Base-by-base conservation (phyloP, 345 rosid genomes). In the Ricinus communis region DNA sequence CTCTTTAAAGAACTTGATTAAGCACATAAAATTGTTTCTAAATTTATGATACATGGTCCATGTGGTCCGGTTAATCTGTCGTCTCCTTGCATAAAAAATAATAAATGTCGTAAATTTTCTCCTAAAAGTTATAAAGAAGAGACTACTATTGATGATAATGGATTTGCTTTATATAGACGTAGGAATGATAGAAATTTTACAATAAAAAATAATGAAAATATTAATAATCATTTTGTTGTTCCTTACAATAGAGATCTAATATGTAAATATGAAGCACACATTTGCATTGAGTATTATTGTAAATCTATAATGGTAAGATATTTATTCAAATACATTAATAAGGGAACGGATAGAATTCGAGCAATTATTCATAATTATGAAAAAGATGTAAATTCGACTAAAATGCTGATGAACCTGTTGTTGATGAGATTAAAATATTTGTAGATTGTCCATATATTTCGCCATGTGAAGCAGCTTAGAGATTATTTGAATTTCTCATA, bases 21-120 rank as follows among this genome's bases (percentile, higher is more conserved):
- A 19, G 28, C 9, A 14, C 33, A 38, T 63, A 25, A n/a, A 1
- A 8, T 5, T 36, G 66, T 62, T 9, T 40, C 52, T n/a, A 40
- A 62, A 13, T 62, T 62, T 13, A 40, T 62, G 66, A 38, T 62
- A 1, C 66, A 62, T 19, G 66, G 28, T 62, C 50, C 66, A 8
- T 62, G 66, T 1, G 50, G 66, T 18, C 5, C 11, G 1, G n/a
- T 22, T 5, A 38, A 22, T 27, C 7, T 27, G 2, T 1, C 0
- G 1, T 1, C 27, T 19, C 49, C n/a, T n/a, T n/a, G n/a, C n/a
- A n/a, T n/a, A n/a, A n/a, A n/a, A n/a, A n/a, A n/a, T n/a, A n/a
- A 12, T 11, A 41, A 22, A 41, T 62, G 51, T 40, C 8, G 49
- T 7, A 62, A 63, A 25, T 63, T 18, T 22, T 63, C 12, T 21